Base-by-base conservation (phyloP, 306 rosid species). In the Quercus suber region DNA sequence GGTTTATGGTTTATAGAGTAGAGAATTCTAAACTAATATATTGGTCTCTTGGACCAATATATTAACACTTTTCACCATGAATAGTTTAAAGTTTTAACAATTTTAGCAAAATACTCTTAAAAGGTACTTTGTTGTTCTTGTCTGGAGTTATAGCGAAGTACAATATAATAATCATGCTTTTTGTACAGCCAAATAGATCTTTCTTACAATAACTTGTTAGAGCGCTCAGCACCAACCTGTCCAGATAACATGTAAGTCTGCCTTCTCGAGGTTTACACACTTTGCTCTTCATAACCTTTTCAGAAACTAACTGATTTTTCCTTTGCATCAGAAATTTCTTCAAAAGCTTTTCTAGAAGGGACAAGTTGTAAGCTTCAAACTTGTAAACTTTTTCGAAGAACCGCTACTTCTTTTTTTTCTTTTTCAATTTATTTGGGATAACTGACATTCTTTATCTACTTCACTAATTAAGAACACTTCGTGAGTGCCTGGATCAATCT, bases 121-220 rank as follows among this genome's bases (percentile, higher is more conserved):
- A 35, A 35, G 1, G 43, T 35, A 35, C 43, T 35, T 6, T 35
- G 41, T 35, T 35, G 43, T 35, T 35, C 43, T 35, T 6, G 9
- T 6, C 2, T 35, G 43, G 43, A 35, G 9, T 35, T 35, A 35
- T 6, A 35, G 43, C 0, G 43, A 35, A 6, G 9, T 35, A 35
- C 43, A 35, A 35, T 35, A 35, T 35, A 35, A 35, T 35, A 35
- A 35, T 35, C 9, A 45, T 45, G 52, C 52, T 8, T 45, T 64
- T 64, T 64, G 13, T 64, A 13, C 79, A 80, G 84, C 28, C 13
- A 0, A 3, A 28, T 13, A 30, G 79, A 80, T 74, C 27, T 80
- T 67, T 74, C 84, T 30, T 80, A 74, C 67, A 80, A 80, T 27
- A 80, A 80, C 20, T 74, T 80, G 28, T 80, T 70, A 1, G 5